Percentiles rank a stretch among this genome's conserved stretches.
These are phyloP conservation scores for Amaranthus palmeri DNA, from an alignment of 148 eudicot genomes.

Conservation along the genomic window DNA sequence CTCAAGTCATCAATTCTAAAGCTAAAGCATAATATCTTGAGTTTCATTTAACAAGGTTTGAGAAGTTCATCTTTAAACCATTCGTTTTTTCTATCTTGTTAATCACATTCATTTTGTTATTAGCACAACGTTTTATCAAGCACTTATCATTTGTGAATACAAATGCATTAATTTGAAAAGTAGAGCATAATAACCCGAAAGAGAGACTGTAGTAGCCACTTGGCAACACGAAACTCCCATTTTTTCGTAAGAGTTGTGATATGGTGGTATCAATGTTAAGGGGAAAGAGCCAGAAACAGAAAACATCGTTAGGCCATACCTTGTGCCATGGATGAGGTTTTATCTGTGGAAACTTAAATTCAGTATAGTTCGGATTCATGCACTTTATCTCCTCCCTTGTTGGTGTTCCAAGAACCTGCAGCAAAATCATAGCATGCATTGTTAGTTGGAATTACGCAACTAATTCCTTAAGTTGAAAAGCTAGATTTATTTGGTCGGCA, in stretches of 20 bases:
- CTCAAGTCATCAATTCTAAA: neutral
- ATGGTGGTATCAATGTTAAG: neutral
- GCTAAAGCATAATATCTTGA: neutral
- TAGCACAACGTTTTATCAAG: neutral
- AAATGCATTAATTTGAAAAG: neutral
- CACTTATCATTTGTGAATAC: neutral
- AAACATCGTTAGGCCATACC: slow-evolving; percentile 33
- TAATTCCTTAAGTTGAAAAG: neutral
- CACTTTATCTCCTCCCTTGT: slow-evolving; percentile 98
- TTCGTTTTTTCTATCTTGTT: neutral
- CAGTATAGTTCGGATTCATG: slow-evolving; percentile 97
- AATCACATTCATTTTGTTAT: neutral
- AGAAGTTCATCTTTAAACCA: neutral
- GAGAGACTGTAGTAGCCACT: neutral
- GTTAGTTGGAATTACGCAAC: neutral
- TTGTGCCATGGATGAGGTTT: slow-evolving; percentile 99
- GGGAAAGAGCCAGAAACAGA: neutral
- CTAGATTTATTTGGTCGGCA: too few relatives aligned
- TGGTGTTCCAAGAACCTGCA: slow-evolving; percentile 93
- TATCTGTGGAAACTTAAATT: slow-evolving; percentile 95
- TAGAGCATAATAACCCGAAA: neutral
- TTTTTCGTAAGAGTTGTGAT: neutral
- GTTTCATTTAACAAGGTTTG: neutral
- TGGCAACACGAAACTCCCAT: neutral
- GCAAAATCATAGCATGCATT: slow-evolving; percentile 9